These are phyloP conservation scores for Populus hybrid DNA, from an alignment of 441 rosid genomes.

Conservation along the genomic window DNA sequence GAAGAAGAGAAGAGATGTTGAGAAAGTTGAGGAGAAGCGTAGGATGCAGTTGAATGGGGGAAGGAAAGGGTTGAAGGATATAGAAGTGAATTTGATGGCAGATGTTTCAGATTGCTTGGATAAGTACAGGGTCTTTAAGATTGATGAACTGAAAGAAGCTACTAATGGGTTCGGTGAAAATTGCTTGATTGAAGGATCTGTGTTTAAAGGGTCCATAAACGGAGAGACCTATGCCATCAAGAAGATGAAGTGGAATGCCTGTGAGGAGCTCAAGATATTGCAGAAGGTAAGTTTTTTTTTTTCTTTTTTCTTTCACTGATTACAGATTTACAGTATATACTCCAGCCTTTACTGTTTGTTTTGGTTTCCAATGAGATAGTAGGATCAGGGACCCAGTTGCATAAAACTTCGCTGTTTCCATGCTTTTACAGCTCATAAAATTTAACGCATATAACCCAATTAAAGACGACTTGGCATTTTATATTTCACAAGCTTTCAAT, in stretches of 20 bases:
- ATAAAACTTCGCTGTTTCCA: neutral
- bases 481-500: neutral
- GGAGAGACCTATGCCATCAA: slow-evolving; percentile 60
- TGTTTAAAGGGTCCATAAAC: slow-evolving; percentile 47
- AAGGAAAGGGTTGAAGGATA: slow-evolving; percentile 25
- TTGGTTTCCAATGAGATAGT: neutral
- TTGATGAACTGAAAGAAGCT: slow-evolving; percentile 59
- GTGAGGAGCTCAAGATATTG: slow-evolving; percentile 67
- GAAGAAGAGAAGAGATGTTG: slow-evolving; percentile 17
- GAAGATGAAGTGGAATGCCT: slow-evolving; percentile 71
- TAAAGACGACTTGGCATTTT: neutral
- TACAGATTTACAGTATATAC: neutral
- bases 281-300: slow-evolving; percentile 43
- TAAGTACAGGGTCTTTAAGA: slow-evolving; percentile 53
- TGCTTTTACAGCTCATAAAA: neutral
- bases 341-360: slow-evolving; percentile 5
- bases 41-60: slow-evolving; percentile 12
- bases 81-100: slow-evolving; percentile 51
- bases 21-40: slow-evolving; percentile 19
- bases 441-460: neutral
- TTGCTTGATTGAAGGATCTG: slow-evolving; percentile 64
- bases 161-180: slow-evolving; percentile 43
- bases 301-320: neutral
- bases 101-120: slow-evolving; percentile 74
- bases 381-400: neutral